Evolutionary conservation across 2,329 filamentous ascomycete species (phyloP).

Genomic region (Bisporella sp.): DNA sequence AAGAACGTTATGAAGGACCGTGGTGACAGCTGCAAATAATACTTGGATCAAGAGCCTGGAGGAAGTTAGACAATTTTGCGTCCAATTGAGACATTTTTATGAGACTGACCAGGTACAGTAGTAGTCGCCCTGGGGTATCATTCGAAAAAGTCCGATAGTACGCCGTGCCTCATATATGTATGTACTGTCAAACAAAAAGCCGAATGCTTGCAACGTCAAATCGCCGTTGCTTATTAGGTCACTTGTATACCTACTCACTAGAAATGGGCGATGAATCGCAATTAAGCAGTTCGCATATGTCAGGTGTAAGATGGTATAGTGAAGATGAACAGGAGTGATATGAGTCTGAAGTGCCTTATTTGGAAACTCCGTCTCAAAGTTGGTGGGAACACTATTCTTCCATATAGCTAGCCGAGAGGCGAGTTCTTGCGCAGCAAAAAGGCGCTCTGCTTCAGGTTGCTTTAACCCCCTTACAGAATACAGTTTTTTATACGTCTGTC

Average conservation of each 20-base stretch:
- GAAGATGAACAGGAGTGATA: neutral
- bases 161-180: too few relatives aligned
- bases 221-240: too few relatives aligned
- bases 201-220: too few relatives aligned
- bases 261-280: slow-evolving; percentile 5
- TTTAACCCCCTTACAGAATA: slow-evolving; percentile 15
- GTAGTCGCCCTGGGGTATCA: too few relatives aligned
- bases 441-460: slow-evolving; percentile 8
- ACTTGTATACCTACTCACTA: too few relatives aligned
- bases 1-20: neutral
- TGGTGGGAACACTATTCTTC: slow-evolving; percentile 8
- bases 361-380: slow-evolving; percentile 7
- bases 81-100: too few relatives aligned
- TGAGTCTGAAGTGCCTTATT: neutral
- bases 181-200: too few relatives aligned
- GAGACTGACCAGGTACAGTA: too few relatives aligned
- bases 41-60: neutral
- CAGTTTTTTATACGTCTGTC: slow-evolving; percentile 19
- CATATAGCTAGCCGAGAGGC: slow-evolving; percentile 9
- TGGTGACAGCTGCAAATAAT: neutral
- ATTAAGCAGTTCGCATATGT: slow-evolving; percentile 12
- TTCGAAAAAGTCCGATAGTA: too few relatives aligned
- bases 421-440: slow-evolving; percentile 8
- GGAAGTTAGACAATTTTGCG: too few relatives aligned
- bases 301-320: slow-evolving; percentile 8